Evolutionary conservation across 495 filamentous ascomycete species (phyloP), one percentile per base, ranked within the genome.

Genomic region (Aspergillus coremiiformis): DNA sequence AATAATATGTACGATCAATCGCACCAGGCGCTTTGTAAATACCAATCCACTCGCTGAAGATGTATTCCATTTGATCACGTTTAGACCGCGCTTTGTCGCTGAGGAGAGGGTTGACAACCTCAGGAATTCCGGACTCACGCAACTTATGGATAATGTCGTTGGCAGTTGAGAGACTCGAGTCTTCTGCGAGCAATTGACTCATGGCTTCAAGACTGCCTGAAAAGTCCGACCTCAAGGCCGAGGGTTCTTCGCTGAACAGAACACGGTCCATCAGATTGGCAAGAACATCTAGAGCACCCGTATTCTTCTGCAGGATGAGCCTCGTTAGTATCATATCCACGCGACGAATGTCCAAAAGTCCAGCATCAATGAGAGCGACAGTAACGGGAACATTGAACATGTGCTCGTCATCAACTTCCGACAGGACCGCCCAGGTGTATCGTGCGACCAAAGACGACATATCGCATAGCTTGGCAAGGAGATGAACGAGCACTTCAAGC

Each of bases 21-120:
- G 83, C 81, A 54, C 81, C 78, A 9, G 79, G 76, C 44, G 87
- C 85, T 66, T 86, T 82, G 72, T 82, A 90, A 14, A 97, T 78
- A 33, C 84, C 81, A 50, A 90, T 78, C 93, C 93, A 99, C 65
- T 97, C 93, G 9, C 85, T 87, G 64, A 99, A 95, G 37, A 95
- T 78, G 61, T 97, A 97, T 59, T 94, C 86, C 70, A 96, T 81
- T 57, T 95, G 91, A 47, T 92, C 85, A 39, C 81, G 79, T 59
- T 82, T 83, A 12, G 75, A 65, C 49, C 70, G 57, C 20, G 80
- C 68, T 47, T 71, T 71, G 46, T 81, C 77, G 51, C 70, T 77
- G 33, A 74, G 62, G 30, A 70, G 67, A 41, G 69, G 62, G 52
- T 73, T 71, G 46, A 74, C 62, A 33, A 70, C 62, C 45, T 84